A percentile compares a stretch with the other conserved stretches of the same genome.
These are phyloP conservation scores for Venturia pyrina DNA, from an alignment of 2,329 filamentous ascomycete genomes.

Conservation along the genomic window DNA sequence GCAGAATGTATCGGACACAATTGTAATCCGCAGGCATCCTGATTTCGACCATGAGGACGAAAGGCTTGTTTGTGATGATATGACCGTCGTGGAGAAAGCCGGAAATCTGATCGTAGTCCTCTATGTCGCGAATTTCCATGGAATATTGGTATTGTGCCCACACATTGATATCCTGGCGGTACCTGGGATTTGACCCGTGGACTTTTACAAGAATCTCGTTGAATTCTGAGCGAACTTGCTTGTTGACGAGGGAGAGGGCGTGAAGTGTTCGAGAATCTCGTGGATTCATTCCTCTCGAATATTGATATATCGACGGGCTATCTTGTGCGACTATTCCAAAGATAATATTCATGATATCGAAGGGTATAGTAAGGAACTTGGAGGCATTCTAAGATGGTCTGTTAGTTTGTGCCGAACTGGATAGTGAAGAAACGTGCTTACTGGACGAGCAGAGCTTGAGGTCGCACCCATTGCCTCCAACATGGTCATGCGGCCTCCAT, in stretches of 20 bases:
- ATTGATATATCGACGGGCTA: background rate
- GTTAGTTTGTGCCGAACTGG: too few species aligned
- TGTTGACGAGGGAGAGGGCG: background rate
- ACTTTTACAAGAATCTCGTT: background rate
- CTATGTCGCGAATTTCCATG: background rate
- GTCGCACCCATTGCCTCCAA: too few species aligned
- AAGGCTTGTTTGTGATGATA: background rate
- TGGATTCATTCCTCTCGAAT: background rate
- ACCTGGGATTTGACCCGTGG: too few species aligned
- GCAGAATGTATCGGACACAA: background rate
- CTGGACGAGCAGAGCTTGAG: too few species aligned
- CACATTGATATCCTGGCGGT: background rate
- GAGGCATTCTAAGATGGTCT: background rate
- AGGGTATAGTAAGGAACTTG: background rate
- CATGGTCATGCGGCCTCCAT: background rate
- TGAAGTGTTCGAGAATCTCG: background rate
- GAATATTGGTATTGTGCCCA: background rate
- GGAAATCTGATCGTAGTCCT: background rate
- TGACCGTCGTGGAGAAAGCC: background rate
- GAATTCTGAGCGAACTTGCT: background rate
- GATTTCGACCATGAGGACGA: background rate
- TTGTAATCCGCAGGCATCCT: background rate
- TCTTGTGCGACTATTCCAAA: background rate
- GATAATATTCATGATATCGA: background rate
- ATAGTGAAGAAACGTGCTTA: too few species aligned